A percentile compares a stretch with the other conserved stretches of the same genome.
Evolutionary conservation across 108 stramenopile species (phyloP).

Genomic region (Fistulifera solaris): DNA sequence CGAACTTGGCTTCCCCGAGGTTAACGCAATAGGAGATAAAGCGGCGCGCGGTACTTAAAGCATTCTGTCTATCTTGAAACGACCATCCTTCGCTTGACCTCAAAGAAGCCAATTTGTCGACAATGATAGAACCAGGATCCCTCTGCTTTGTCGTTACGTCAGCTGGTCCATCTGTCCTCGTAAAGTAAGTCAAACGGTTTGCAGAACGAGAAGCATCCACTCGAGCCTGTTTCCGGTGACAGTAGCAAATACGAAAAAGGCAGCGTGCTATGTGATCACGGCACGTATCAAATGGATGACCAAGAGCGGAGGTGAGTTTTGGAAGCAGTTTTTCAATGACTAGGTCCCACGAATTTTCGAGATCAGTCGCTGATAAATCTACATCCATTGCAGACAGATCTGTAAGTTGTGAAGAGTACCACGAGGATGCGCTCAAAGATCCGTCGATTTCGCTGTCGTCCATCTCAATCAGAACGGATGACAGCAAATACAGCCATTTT

Average conservation of each 20-base stretch:
- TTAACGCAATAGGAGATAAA: slow-evolving; percentile 78
- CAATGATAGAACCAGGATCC: slow-evolving; percentile 53
- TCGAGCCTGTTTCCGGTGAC: slow-evolving; percentile 46
- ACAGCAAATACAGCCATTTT: slow-evolving; percentile 76
- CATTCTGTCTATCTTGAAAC: slow-evolving; percentile 55
- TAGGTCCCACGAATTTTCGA: slow-evolving; percentile 56
- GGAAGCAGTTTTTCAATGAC: slow-evolving; percentile 48
- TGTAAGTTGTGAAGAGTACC: slow-evolving; percentile 22
- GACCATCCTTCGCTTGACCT: slow-evolving; percentile 21
- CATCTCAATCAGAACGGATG: slow-evolving; percentile 68
- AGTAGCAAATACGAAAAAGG: slow-evolving; percentile 71
- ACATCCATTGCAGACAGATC: slow-evolving; percentile 1
- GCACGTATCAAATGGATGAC: slow-evolving; percentile 85
- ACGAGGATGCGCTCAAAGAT: slow-evolving; percentile 15
- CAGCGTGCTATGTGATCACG: slow-evolving; percentile 76
- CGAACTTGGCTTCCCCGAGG: slow-evolving; percentile 72
- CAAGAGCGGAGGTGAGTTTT: slow-evolving; percentile 55
- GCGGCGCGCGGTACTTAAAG: slow-evolving; percentile 70
- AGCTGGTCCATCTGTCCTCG: background rate
- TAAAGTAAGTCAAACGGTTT: slow-evolving; percentile 8
- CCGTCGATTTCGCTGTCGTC: slow-evolving; percentile 34
- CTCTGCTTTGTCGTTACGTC: slow-evolving; percentile 9
- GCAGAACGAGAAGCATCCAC: slow-evolving; percentile 21
- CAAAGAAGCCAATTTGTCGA: slow-evolving; percentile 39
- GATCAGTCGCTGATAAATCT: slow-evolving; percentile 6